Evolutionary conservation across 257 asterid genomes (phyloP).

Genomic region (Salvia rosmarinus): DNA sequence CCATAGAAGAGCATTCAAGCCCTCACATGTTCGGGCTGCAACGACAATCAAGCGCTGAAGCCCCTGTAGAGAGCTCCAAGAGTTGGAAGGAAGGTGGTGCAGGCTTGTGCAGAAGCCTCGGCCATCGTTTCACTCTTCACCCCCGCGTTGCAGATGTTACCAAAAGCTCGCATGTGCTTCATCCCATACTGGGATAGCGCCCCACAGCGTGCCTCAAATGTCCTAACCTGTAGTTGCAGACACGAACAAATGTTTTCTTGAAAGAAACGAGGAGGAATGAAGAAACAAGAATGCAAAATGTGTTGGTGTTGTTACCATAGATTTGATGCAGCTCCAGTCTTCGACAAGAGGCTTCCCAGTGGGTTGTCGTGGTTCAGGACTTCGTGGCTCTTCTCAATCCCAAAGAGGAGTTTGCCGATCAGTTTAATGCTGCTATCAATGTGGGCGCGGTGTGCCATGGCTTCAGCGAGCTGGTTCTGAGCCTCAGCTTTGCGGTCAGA

Average conservation of each 20-base stretch:
- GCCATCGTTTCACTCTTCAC: constrained; percentile 70
- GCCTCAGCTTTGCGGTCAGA: constrained; percentile 77
- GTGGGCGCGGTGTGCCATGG: constrained; percentile 81
- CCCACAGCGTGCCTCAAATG: constrained; percentile 82
- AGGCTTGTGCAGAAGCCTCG: constrained; percentile 83
- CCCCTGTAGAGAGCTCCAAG: constrained; percentile 85
- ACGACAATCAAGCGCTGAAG: constrained; percentile 75
- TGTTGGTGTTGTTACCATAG: constrained; percentile 55
- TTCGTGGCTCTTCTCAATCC: constrained; percentile 67
- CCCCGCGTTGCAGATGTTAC: constrained; percentile 89
- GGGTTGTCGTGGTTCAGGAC: constrained; percentile 60
- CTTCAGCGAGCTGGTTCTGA: constrained; percentile 80
- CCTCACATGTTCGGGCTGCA: background rate
- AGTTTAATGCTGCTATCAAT: constrained; percentile 70
- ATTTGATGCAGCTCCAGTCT: constrained; percentile 90
- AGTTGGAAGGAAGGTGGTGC: constrained; percentile 60
- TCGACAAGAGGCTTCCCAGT: constrained; percentile 86
- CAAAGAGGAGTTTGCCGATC: constrained; percentile 81
- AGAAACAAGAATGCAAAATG: background rate
- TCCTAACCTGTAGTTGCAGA: constrained; percentile 53
- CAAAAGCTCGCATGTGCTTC: constrained; percentile 94
- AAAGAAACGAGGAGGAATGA: background rate
- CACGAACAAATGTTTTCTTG: background rate
- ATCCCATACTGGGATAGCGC: constrained; percentile 91
- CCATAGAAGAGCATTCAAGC: background rate